These are phyloP conservation scores for Penicillium sp. DNA, from an alignment of 2,329 filamentous ascomycete species.

Conservation along the genomic window DNA sequence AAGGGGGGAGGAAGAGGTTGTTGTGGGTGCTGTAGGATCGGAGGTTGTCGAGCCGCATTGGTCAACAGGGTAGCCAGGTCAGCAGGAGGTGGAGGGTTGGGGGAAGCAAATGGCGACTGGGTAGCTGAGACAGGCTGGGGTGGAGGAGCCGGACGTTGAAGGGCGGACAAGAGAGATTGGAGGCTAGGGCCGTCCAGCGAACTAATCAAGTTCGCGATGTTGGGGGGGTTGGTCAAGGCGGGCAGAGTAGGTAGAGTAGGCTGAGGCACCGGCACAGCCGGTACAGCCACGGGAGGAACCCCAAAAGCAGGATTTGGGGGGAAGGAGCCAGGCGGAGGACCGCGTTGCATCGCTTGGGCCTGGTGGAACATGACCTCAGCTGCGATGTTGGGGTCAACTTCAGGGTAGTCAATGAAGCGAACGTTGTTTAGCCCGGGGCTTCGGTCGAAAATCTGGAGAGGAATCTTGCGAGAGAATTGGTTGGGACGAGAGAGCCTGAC, in stretches of 20 bases:
- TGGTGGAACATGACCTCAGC: conserved; percentile 73
- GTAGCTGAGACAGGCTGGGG: conserved; percentile 36
- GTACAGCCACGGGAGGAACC: conserved; percentile 36
- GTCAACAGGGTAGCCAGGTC: conserved; percentile 45
- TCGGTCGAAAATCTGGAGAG: conserved; percentile 82
- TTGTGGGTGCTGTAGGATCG: conserved; percentile 32
- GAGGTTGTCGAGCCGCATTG: conserved; percentile 39
- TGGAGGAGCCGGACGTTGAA: conserved; percentile 45
- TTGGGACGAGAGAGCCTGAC: conserved; percentile 71
- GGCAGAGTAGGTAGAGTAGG: conserved; percentile 33
- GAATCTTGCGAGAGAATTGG: conserved; percentile 70
- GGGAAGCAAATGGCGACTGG: conserved; percentile 35
- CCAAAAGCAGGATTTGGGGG: conserved; percentile 38
- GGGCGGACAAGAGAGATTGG: conserved; percentile 66
- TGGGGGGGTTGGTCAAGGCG: conserved; percentile 43
- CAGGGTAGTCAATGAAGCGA: conserved; percentile 79
- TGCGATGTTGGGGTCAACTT: conserved; percentile 74
- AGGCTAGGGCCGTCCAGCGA: conserved; percentile 67
- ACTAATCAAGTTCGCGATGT: conserved; percentile 65
- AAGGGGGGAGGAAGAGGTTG: conserved; percentile 32
- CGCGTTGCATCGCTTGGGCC: conserved; percentile 42
- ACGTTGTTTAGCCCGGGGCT: conserved; percentile 71
- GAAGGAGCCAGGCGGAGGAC: conserved; percentile 36
- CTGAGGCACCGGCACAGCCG: conserved; percentile 32
- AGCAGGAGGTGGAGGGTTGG: conserved; percentile 34